Base-by-base conservation (phyloP, 2,329 filamentous ascomycete species). In the Onygenales sp. region DNA sequence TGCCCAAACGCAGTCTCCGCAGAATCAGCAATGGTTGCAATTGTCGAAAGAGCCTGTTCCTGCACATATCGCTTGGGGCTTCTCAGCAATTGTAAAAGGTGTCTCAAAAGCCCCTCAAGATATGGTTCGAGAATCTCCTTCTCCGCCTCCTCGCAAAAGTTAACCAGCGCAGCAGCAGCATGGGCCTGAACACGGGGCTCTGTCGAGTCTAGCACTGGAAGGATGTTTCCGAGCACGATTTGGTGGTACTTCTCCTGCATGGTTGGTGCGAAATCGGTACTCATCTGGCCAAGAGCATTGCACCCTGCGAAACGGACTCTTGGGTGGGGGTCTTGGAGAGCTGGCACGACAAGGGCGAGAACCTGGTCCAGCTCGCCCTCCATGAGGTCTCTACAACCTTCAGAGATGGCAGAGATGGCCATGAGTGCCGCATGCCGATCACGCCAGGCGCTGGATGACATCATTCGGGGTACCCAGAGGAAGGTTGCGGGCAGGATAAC, bases 251-350 rank as follows among this genome's bases (percentile, higher is more conserved):
- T 93, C 61, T 88, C 87, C 71, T 98, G 93, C 92, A 98, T 97
- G 9, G 87, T 94, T 10, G 91, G 91, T 10, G 94, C 92, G 69
- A 98, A 98, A 67, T 98, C 93, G 34, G 93, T 98, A 74, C 92
- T 97, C 93, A 98, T 98, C 71, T 98, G 93, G 32, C 93, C 93
- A n/a, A 98, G 80, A 42, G 93, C 93, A 66, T 98, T 97, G 76
- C 93, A 98, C 36, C 91, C 93, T 51, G 93, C 93, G 85, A 94
- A 98, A 63, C 92, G 86, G 52, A 98, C 93, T 66, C 93, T 88
- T 42, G 93, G 88, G 66, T 98, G 93, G 40, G 87, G 81, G 66
- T 98, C 92, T 62, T 86, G 84, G 37, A 98, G 79, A 37, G 92
- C 87, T 13, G 93, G 93, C 49, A 96, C 83, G n/a, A 98, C 92